A percentile compares a stretch with the other conserved stretches of the same genome.
Evolutionary conservation across 345 rosid genomes (phyloP).

Genomic region (Boechera divaricarpa): DNA sequence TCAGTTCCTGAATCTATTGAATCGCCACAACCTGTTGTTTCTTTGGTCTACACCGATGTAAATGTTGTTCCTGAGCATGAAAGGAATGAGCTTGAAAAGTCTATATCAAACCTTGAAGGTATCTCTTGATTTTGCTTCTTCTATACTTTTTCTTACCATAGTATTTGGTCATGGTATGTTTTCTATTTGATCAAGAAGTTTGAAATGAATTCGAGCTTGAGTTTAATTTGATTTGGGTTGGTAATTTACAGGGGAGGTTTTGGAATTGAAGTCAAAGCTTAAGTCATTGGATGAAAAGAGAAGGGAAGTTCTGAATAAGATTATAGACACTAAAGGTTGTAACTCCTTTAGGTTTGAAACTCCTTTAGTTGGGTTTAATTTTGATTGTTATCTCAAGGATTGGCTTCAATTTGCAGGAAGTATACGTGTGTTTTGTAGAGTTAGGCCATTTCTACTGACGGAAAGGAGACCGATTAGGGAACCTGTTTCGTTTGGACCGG

Average conservation of each 20-base stretch:
- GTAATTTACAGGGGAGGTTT: constrained; percentile 61
- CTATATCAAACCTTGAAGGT: constrained; percentile 70
- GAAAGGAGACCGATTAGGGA: constrained; percentile 57
- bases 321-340: constrained; percentile 77
- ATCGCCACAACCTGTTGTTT: constrained; percentile 44
- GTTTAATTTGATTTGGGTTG: constrained; percentile 30
- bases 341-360: constrained; percentile 5
- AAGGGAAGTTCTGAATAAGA: constrained; percentile 66
- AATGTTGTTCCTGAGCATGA: constrained; percentile 82
- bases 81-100: constrained; percentile 64
- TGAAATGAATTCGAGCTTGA: not conserved
- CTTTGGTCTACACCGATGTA: constrained; percentile 64
- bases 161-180: not conserved
- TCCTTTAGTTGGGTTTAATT: not conserved
- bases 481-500: constrained; percentile 53
- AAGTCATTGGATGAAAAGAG: constrained; percentile 68
- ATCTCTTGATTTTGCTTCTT: not conserved
- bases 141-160: not conserved
- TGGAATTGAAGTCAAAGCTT: constrained; percentile 58
- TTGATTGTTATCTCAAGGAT: constrained; percentile 20
- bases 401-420: constrained; percentile 61
- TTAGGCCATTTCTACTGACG: constrained; percentile 59
- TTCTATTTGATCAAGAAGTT: constrained; percentile 15
- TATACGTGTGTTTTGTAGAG: constrained; percentile 86
- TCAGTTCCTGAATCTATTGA: constrained; percentile 52